Evolutionary conservation across 23 red algal species (phyloP).

Genomic region (Cyanidiococcus yangmingshanensis): DNA sequence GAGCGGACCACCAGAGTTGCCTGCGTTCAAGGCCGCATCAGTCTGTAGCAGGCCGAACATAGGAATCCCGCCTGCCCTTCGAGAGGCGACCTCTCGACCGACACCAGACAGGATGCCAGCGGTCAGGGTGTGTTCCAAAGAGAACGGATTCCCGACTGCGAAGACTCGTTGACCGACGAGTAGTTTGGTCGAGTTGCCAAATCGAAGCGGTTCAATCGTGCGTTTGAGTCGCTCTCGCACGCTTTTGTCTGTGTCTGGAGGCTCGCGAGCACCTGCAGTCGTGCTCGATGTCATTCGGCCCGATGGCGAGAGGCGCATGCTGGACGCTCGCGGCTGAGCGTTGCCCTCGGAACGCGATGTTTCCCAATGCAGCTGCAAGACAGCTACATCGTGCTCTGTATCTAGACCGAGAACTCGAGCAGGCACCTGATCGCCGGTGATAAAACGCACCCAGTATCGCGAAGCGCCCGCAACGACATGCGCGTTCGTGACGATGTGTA

Average conservation of each 20-base stretch:
- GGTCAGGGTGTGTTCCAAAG: slow-evolving; percentile 34
- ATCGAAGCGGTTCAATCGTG: not conserved
- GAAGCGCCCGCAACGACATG: slow-evolving; percentile 32
- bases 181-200: slow-evolving; percentile 14
- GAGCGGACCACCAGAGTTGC: slow-evolving; percentile 39
- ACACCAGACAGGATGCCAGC: slow-evolving; percentile 35
- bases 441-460: slow-evolving; percentile 12
- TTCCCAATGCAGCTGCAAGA: slow-evolving; percentile 13
- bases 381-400: slow-evolving; percentile 29
- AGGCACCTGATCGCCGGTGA: slow-evolving; percentile 17
- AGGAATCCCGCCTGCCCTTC: not conserved
- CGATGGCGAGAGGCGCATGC: not conserved
- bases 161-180: slow-evolving; percentile 36
- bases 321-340: not conserved
- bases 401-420: slow-evolving; percentile 28
- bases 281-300: not conserved
- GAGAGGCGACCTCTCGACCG: slow-evolving; percentile 25
- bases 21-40: slow-evolving; percentile 32
- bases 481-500: slow-evolving; percentile 37
- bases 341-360: not conserved
- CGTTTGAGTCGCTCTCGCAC: not conserved
- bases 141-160: slow-evolving; percentile 41
- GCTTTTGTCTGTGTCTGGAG: not conserved
- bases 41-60: slow-evolving; percentile 40
- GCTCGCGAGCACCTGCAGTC: not conserved